Percentiles rank a stretch among this genome's conserved stretches.
phyloP scores from a whole-genome alignment of 805 yeast species.

The Kregervanrija pseudodelftensis region DNA sequence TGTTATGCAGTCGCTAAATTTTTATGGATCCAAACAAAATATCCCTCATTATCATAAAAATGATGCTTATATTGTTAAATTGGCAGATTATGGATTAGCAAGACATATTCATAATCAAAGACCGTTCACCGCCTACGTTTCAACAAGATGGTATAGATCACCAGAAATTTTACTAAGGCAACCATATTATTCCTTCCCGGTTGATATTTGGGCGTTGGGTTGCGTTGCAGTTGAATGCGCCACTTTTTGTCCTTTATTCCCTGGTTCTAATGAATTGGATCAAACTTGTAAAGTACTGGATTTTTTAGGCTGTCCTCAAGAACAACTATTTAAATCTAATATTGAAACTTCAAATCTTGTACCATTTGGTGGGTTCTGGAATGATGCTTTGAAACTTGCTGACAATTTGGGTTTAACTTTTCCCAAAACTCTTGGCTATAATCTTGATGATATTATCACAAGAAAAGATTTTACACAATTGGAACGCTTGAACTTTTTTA shows the following conservation, averaged over 20 bases:
- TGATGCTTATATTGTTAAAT: constrained; percentile 54
- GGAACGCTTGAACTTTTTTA: constrained; percentile 34
- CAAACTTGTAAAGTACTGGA: constrained; percentile 66
- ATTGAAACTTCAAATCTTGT: not conserved
- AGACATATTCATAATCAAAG: constrained; percentile 46
- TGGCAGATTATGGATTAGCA: constrained; percentile 79
- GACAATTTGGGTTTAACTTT: constrained; percentile 46
- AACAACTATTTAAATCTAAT: constrained; percentile 9
- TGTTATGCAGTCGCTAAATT: constrained; percentile 50
- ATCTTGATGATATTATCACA: constrained; percentile 38
- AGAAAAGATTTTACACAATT: constrained; percentile 32
- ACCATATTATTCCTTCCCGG: constrained; percentile 55
- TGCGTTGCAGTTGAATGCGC: constrained; percentile 70
- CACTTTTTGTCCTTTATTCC: constrained; percentile 70
- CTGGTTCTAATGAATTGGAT: constrained; percentile 74
- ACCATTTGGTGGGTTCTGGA: constrained; percentile 72
- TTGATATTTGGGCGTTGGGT: constrained; percentile 86
- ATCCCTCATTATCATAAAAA: constrained; percentile 34
- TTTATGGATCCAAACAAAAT: constrained; percentile 35
- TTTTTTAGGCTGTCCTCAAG: constrained; percentile 66
- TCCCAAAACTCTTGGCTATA: constrained; percentile 48
- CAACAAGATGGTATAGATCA: constrained; percentile 82
- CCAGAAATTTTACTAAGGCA: constrained; percentile 72
- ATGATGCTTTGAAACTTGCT: constrained; percentile 49
- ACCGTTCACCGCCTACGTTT: constrained; percentile 68